Conservation (phyloP, 371 early-diverging fungal genomes). For the Apophysomyces ossiformis region DNA sequence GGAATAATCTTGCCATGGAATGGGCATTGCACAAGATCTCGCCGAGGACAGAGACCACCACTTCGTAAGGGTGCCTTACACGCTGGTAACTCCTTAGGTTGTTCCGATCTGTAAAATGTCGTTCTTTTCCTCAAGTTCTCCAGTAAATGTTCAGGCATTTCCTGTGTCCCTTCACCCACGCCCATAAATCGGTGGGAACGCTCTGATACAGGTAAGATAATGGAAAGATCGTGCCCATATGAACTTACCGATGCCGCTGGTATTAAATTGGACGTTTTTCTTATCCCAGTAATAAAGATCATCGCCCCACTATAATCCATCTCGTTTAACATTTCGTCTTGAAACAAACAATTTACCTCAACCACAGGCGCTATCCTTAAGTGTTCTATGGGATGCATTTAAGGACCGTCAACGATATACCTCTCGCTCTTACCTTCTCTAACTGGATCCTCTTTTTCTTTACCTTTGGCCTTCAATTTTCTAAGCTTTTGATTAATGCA, state of each 20-base stretch:
- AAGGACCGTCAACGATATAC: neutral
- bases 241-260: slow-evolving; percentile 57
- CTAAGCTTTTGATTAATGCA: neutral
- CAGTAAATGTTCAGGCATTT: slow-evolving; percentile 57
- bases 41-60: slow-evolving; percentile 71
- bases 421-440: slow-evolving; percentile 33
- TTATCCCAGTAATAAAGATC: slow-evolving; percentile 78
- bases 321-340: neutral
- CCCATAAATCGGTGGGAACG: slow-evolving; percentile 70
- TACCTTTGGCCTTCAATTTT: slow-evolving; percentile 29
- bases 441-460: slow-evolving; percentile 24
- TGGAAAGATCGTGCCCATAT: neutral
- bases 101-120: slow-evolving; percentile 47
- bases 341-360: slow-evolving; percentile 32
- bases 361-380: slow-evolving; percentile 66
- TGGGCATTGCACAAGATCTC: slow-evolving; percentile 73
- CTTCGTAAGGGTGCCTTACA: slow-evolving; percentile 71
- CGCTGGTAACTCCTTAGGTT: slow-evolving; percentile 47
- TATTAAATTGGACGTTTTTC: slow-evolving; percentile 63
- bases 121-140: slow-evolving; percentile 58
- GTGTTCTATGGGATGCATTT: slow-evolving; percentile 29
- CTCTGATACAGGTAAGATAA: slow-evolving; percentile 29
- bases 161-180: slow-evolving; percentile 63
- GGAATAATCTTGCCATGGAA: slow-evolving; percentile 74
- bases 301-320: slow-evolving; percentile 56